Base-by-base conservation (phyloP, 331 rosid species). In the Cucumis variabilis region DNA sequence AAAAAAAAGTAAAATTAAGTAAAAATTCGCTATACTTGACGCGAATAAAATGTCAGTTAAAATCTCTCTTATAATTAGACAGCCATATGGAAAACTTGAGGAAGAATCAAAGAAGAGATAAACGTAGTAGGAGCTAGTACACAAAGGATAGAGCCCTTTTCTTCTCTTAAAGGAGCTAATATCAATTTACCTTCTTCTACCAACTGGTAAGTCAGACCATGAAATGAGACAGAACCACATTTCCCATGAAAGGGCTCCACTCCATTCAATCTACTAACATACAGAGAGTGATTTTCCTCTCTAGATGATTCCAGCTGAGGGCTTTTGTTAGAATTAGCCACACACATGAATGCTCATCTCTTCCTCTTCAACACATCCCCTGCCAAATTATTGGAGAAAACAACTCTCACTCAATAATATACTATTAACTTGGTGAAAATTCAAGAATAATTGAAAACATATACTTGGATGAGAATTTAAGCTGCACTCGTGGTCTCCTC, bases 211-310 rank as follows among this genome's bases (percentile, higher is more conserved):
- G 96, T 94, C 86, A 97, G 79, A 76, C 99, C 99, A 89, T 87
- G 74, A 69, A 97, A 97, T 48, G 99, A 95, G 76, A 97, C 90
- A 5, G 96, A 92, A 68, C 99, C 98, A 6, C 98, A 90, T 92
- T 95, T 97, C 67, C 99, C 99, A 55, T 89, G 95, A 94, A 93
- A 93, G 8, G 96, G 96, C 89, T 97, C 99, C 85, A 75, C 90
- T 77, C 88, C 96, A 41, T 91, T 58, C 79, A 53, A 65, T 51
- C 55, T 41, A 88, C 75, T 69, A 88, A 68, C 91, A 60, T 90
- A 65, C 53, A 89, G 88, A 19, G 74, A 74, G 62, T 89, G 92
- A 87, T 50, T 90, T 74, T 86, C 83, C 28, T 66, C 74, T 13
- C 92, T 84, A 50, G 76, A 90, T 51, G 85, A 86, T n/a, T 92